Base-by-base conservation (phyloP, 441 rosid species). In the Gossypium davidsonii region DNA sequence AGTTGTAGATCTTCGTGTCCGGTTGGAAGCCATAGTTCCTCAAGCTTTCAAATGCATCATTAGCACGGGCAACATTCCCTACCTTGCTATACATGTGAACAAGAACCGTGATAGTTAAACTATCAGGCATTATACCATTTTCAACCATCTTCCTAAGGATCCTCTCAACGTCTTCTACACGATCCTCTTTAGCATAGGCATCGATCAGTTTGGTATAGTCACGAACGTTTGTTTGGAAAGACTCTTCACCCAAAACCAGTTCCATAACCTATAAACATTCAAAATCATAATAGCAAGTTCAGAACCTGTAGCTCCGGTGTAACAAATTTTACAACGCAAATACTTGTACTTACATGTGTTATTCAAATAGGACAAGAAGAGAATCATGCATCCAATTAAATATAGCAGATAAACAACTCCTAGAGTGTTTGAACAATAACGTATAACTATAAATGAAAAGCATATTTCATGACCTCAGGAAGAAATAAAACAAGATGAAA, bases 161-260 rank as follows among this genome's bases (percentile, higher is more conserved):
- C 78, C 94, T 83, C 83, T 94, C 98, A 5, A 85, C 92, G 76
- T 87, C 93, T 81, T 90, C 89, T 67, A 83, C 1, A 70, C 52
- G 78, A 71, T 79, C 82, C 69, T 80, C 86, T 79, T 83, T 83
- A 67, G 92, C 93, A 78, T 86, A 74, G 62, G 87, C 83, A 74
- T 85, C 88, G 26, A 94, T 83, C 78, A 94, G 89, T 74, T 85
- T 83, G 60, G 86, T 84, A 85, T 84, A 89, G 81, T 92, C 97
- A 6, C 76, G 81, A 60, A 78, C 67, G 65, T 70, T 80, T 39
- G 93, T 77, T 74, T 87, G 88, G 80, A 87, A 91, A 66, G 96
- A 89, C 71, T 80, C 81, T 72, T 90, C 88, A 58, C 66, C 79
- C 83, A 94, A 80, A 70, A 87, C 77, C 81, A 42, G 77, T 78